Conservation (phyloP, 192 early-diverging fungal species). For the Physocladia obscura region DNA sequence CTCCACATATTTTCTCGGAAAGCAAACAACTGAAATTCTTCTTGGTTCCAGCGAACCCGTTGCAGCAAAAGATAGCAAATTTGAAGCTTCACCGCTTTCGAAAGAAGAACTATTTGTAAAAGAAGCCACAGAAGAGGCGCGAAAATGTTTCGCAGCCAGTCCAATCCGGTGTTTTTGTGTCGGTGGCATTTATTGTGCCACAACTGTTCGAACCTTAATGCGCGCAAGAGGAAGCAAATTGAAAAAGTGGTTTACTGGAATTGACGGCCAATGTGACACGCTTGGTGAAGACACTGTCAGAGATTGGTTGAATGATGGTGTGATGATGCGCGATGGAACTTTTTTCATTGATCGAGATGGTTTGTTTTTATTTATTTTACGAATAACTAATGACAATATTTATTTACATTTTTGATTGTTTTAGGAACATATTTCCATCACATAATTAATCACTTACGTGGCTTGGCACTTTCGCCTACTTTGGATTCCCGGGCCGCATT, state of each 20-base stretch:
- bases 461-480: conserved; percentile 27
- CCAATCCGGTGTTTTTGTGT: conserved; percentile 36
- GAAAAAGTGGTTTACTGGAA: conserved; percentile 22
- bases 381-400: too few relatives aligned
- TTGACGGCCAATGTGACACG: conserved; percentile 3
- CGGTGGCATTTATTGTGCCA: conserved; percentile 36
- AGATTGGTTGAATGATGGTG: conserved; percentile 23
- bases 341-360: conserved; percentile 49
- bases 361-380: background rate
- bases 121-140: conserved; percentile 14
- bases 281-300: conserved; percentile 23
- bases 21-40: conserved; percentile 31
- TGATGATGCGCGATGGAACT: conserved; percentile 35
- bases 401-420: conserved; percentile 5
- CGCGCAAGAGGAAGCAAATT: conserved; percentile 18
- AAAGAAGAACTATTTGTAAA: conserved; percentile 20
- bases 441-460: conserved; percentile 52
- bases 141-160: background rate
- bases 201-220: conserved; percentile 38
- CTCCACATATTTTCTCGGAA: conserved; percentile 31
- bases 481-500: conserved; percentile 1
- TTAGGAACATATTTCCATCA: conserved; percentile 46
- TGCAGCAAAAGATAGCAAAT: background rate
- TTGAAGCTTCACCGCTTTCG: background rate
- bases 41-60: conserved; percentile 21